Conservation (phyloP, 768 basidiomycete species). For the Fistulinella prunicolor region DNA sequence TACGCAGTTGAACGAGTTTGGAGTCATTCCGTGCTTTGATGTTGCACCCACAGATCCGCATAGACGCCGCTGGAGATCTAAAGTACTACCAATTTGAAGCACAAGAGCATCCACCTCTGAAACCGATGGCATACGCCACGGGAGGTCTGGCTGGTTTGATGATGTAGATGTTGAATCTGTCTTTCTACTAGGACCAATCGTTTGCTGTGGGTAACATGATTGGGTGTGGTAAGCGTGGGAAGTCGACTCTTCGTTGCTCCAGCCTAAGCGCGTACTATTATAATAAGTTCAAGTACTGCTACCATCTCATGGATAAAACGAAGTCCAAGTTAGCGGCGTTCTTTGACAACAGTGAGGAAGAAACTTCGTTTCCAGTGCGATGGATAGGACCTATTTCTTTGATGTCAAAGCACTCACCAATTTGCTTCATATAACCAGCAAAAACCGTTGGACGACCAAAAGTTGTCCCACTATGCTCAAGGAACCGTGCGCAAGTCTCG, state of each 20-base stretch:
- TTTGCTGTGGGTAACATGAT: not conserved
- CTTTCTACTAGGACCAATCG: not conserved
- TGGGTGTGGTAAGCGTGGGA: constrained; percentile 24
- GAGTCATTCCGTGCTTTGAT: constrained; percentile 5
- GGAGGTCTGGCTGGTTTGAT: constrained; percentile 66
- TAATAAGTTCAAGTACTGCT: not conserved
- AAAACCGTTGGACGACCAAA: constrained; percentile 82
- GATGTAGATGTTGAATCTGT: constrained; percentile 45
- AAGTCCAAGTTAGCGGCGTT: constrained; percentile 66
- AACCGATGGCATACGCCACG: constrained; percentile 87
- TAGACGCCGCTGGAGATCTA: constrained; percentile 71
- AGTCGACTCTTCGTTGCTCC: constrained; percentile 5
- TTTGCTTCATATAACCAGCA: constrained; percentile 58
- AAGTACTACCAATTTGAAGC: constrained; percentile 83
- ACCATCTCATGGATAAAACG: constrained; percentile 32
- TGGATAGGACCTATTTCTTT: constrained; percentile 65
- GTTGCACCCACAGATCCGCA: constrained; percentile 57
- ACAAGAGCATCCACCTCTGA: constrained; percentile 82
- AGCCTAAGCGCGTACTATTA: no score
- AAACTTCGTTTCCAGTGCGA: constrained; percentile 89
- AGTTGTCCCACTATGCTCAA: constrained; percentile 80
- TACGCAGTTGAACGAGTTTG: constrained; percentile 37
- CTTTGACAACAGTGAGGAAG: constrained; percentile 84
- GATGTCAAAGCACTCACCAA: constrained; percentile 56
- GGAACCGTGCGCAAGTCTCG: constrained; percentile 88